Conservation (phyloP, 2,329 filamentous ascomycete genomes). For the Pleoardoris graminearum region DNA sequence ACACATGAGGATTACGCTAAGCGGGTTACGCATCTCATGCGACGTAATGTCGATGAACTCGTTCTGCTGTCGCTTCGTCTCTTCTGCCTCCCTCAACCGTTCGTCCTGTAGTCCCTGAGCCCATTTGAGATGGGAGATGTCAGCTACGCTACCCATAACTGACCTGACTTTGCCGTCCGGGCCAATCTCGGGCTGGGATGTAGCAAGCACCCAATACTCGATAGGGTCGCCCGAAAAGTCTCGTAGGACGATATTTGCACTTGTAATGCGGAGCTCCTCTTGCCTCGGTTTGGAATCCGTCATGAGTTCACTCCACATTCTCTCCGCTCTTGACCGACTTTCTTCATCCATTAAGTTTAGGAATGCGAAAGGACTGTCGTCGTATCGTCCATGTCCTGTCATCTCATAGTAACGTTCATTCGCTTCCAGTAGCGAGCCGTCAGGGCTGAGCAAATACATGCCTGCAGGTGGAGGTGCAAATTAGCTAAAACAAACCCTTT, state of each 20-base stretch:
- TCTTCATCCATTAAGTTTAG: slow-evolving; percentile 46
- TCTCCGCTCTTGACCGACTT: slow-evolving; percentile 36
- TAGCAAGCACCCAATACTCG: slow-evolving; percentile 51
- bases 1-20: slow-evolving; percentile 39
- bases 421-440: slow-evolving; percentile 47
- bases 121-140: slow-evolving; percentile 43
- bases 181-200: slow-evolving; percentile 32
- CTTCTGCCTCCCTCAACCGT: slow-evolving; percentile 34
- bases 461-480: slow-evolving; percentile 8
- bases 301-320: slow-evolving; percentile 47
- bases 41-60: slow-evolving; percentile 45
- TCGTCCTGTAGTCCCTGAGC: slow-evolving; percentile 39
- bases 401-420: slow-evolving; percentile 56
- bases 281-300: slow-evolving; percentile 44
- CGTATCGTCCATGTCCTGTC: slow-evolving; percentile 48
- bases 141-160: slow-evolving; percentile 37
- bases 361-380: slow-evolving; percentile 49
- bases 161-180: slow-evolving; percentile 29
- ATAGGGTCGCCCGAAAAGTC: slow-evolving; percentile 46
- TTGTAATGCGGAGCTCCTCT: slow-evolving; percentile 51
- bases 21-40: slow-evolving; percentile 43
- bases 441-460: slow-evolving; percentile 42
- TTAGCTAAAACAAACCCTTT: not conserved
- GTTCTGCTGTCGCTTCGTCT: slow-evolving; percentile 40
- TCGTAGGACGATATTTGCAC: slow-evolving; percentile 33